Evolutionary conservation across 768 basidiomycete species (phyloP).

Genomic region (Obba rivulosa): DNA sequence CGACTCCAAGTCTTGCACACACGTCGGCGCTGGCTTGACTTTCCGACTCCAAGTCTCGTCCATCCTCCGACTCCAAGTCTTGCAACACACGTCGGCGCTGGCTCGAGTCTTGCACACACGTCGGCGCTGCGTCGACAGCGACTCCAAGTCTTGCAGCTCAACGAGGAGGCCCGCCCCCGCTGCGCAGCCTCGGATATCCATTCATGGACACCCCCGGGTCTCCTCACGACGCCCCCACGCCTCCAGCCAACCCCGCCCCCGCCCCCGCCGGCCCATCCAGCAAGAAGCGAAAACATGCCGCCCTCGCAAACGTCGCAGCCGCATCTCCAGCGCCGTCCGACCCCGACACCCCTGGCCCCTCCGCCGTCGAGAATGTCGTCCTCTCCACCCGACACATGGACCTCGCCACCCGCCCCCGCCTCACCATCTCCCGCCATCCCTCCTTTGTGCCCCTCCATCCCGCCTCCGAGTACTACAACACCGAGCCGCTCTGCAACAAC

Average conservation of each 20-base stretch:
- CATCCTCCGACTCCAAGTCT: no score
- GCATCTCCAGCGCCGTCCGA: slow-evolving; percentile 32
- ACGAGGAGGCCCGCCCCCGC: no score
- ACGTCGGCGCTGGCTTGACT: no score
- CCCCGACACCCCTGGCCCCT: slow-evolving; percentile 25
- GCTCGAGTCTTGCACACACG: neutral
- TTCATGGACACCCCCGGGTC: slow-evolving; percentile 20
- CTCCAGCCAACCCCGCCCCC: slow-evolving; percentile 26
- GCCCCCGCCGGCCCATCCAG: slow-evolving; percentile 13
- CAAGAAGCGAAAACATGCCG: slow-evolving; percentile 52
- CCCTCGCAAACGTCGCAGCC: slow-evolving; percentile 23
- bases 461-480: slow-evolving; percentile 52
- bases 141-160: no score
- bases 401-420: slow-evolving; percentile 62
- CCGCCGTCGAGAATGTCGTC: slow-evolving; percentile 38
- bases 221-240: slow-evolving; percentile 29
- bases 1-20: no score
- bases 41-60: no score
- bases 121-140: neutral
- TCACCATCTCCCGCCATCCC: slow-evolving; percentile 72
- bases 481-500: slow-evolving; percentile 68
- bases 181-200: neutral
- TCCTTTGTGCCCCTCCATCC: slow-evolving; percentile 57
- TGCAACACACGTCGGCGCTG: no score
- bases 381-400: slow-evolving; percentile 58